Evolutionary conservation across 1,139 yeast species (phyloP).

Genomic region (Hemisphaericaspora lyxosophila): DNA sequence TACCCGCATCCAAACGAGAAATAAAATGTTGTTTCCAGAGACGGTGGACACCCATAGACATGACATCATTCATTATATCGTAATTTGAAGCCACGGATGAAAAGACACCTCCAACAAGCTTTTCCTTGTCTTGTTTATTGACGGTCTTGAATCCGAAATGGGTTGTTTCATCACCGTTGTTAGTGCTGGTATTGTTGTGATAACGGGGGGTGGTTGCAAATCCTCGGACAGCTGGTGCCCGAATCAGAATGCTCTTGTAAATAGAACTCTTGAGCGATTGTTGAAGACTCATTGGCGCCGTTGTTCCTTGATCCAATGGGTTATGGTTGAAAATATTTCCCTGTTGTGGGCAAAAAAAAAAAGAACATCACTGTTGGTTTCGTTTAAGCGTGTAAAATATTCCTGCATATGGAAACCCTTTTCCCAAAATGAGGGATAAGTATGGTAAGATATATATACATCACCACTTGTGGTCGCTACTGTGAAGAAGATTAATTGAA

Average conservation of each 20-base stretch:
- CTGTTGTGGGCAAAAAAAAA: background rate
- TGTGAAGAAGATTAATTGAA: too few species aligned
- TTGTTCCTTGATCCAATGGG: background rate
- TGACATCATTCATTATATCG: constrained; percentile 96
- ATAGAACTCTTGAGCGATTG: constrained; percentile 1
- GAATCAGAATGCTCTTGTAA: background rate
- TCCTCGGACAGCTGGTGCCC: background rate
- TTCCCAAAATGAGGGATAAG: too few species aligned
- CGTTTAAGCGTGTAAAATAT: background rate
- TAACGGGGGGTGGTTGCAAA: constrained; percentile 7
- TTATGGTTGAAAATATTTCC: background rate
- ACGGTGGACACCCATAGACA: constrained; percentile 94
- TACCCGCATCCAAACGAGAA: constrained; percentile 86
- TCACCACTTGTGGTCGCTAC: background rate
- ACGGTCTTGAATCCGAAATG: constrained; percentile 94
- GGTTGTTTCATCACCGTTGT: constrained; percentile 49
- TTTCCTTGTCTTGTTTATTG: constrained; percentile 77
- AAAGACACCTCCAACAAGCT: constrained; percentile 84
- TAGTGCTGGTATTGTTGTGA: constrained; percentile 4
- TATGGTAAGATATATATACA: background rate
- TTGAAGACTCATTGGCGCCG: background rate
- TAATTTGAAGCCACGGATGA: constrained; percentile 92
- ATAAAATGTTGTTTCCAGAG: constrained; percentile 94
- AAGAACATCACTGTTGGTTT: background rate
- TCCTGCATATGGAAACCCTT: background rate